Percentiles rank a stretch among this genome's conserved stretches.
phyloP scores from a whole-genome alignment of 805 yeast genomes.

The Myxozyma udenii region DNA sequence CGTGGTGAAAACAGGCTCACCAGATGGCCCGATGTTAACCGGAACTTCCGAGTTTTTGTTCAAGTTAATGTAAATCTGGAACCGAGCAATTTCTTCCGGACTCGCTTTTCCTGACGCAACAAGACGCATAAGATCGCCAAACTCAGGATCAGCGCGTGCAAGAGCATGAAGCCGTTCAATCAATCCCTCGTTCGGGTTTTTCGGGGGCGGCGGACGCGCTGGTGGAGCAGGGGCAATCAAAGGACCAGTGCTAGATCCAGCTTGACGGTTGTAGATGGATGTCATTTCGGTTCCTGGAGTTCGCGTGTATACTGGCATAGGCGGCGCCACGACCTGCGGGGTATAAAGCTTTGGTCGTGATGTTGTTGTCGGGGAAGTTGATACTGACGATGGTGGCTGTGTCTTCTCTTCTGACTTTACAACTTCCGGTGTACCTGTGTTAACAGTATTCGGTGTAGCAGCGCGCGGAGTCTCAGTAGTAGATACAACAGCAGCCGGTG shows the following conservation, averaged over 20 bases:
- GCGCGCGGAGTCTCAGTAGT: too few relatives aligned
- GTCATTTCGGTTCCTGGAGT: background rate
- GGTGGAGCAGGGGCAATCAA: background rate
- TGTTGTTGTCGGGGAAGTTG: background rate
- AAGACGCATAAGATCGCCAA: slow-evolving; percentile 71
- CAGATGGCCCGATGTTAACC: background rate
- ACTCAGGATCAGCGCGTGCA: slow-evolving; percentile 67
- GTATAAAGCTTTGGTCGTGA: background rate
- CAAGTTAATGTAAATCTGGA: slow-evolving; percentile 73
- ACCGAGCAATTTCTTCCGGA: slow-evolving; percentile 66
- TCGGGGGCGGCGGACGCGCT: slow-evolving; percentile 3
- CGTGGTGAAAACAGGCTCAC: background rate
- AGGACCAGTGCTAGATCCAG: background rate
- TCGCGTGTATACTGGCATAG: background rate
- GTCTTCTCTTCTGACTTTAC: too few relatives aligned
- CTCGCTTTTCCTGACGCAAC: slow-evolving; percentile 83
- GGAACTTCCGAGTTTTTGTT: slow-evolving; percentile 11
- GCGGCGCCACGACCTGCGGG: background rate
- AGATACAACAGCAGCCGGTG: too few relatives aligned
- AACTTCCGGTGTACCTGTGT: too few relatives aligned
- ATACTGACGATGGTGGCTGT: too few relatives aligned
- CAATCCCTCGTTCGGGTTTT: slow-evolving; percentile 44
- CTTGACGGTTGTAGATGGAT: background rate
- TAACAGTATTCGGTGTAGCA: too few relatives aligned
- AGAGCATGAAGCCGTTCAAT: slow-evolving; percentile 78